Evolutionary conservation across 1,284 basidiomycete genomes (phyloP), one percentile per base, ranked within the genome.

Genomic region (Phellinidium pouzarii): DNA sequence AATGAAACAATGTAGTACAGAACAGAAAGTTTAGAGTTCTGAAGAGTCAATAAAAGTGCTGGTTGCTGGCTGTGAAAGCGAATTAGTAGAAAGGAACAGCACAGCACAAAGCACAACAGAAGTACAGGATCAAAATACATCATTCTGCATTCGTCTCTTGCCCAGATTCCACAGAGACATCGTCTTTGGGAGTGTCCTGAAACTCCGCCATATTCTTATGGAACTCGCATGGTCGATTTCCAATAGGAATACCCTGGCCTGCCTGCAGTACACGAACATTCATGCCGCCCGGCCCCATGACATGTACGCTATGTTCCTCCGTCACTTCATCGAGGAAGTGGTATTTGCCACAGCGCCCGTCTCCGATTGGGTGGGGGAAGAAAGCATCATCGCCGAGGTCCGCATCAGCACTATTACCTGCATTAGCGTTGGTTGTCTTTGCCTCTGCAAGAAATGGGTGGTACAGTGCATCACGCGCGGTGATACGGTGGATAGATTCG

Each of bases 191-290:
- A 19, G 37, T 7, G 19, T 53, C 19, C 23, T 43, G 45, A 29
- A 53, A 53, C 27, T 53, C 45, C 22, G 25, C 44, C 38, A 55
- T 4, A 43, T 50, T 14, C 22, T 23, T 62, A 62, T 88, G 85
- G 62, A 81, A 84, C 69, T 87, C 83, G 66, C 85, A 88, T 27
- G 85, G 82, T 55, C 73, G 62, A 9, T 64, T 70, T 41, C 85
- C 85, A 64, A 88, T 83, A 40, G 85, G 80, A 44, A 85, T 71
- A 1, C 83, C 84, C 61, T 87, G 77, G 0, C 86, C 86, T n/a
- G 80, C 74, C 45, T 65, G 66, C 38, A 86, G 56, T 44, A 65
- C 67, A 56, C 69, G 67, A 45, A 75, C 68, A 51, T 69, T 71
- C 59, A 62, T 58, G n/a, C 55, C 65, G 34, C 62, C 59, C 8